Conservation (phyloP, 441 rosid genomes). For the Jatropha podagrica region DNA sequence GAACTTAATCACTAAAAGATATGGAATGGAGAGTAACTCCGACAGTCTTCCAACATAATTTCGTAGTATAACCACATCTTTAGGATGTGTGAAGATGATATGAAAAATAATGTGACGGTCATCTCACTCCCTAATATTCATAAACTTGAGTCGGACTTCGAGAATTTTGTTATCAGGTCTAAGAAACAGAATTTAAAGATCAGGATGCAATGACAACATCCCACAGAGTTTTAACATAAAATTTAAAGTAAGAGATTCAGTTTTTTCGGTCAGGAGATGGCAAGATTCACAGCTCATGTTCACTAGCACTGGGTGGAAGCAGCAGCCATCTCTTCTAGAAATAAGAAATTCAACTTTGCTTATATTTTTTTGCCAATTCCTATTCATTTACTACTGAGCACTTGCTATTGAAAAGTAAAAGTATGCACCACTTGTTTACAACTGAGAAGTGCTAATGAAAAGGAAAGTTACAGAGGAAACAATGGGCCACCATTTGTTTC, state of each 20-base stretch:
- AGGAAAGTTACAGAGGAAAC: not conserved
- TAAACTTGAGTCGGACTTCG: not conserved
- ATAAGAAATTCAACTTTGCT: not conserved
- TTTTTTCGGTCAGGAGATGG: not conserved
- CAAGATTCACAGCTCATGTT: not conserved
- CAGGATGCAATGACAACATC: not conserved
- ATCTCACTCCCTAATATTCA: not conserved
- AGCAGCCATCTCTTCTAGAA: not conserved
- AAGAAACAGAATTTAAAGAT: not conserved
- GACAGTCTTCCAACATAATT: constrained; percentile 1
- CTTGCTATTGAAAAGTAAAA: not conserved
- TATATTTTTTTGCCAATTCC: not conserved
- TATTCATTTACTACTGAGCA: not conserved
- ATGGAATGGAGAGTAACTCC: not conserved
- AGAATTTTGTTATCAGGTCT: not conserved
- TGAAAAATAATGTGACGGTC: not conserved
- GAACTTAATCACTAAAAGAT: not conserved
- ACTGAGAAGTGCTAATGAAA: not conserved
- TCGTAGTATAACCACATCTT: not conserved
- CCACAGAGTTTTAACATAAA: not conserved
- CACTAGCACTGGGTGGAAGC: not conserved
- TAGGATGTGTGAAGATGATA: not conserved
- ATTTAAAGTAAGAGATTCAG: not conserved
- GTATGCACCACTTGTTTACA: no score
- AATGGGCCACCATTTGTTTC: not conserved